phyloP scores from a whole-genome alignment of 2,329 filamentous ascomycete species.

The Colletotrichum sp. region DNA sequence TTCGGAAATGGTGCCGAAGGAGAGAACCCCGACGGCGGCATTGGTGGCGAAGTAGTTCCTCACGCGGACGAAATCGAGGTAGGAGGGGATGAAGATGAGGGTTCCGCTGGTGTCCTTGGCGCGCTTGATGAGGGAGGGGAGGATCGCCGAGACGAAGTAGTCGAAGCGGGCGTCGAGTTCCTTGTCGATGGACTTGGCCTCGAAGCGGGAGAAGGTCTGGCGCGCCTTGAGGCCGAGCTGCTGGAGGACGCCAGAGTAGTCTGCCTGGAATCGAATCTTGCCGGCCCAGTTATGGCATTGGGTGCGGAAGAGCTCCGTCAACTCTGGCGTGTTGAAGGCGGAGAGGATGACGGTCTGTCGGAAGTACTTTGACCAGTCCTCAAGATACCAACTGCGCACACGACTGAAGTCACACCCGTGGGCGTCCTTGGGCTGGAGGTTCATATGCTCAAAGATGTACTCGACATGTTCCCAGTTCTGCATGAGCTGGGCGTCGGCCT shows the following conservation, averaged over 20 bases:
- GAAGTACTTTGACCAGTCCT: constrained; percentile 78
- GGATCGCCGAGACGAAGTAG: constrained; percentile 83
- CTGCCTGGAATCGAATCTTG: constrained; percentile 73
- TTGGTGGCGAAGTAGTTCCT: constrained; percentile 89
- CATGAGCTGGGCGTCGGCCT: constrained; percentile 92
- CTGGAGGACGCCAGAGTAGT: constrained; percentile 75
- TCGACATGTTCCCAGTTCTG: constrained; percentile 98
- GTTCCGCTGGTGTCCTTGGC: constrained; percentile 71
- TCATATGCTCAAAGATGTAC: constrained; percentile 89
- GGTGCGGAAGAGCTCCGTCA: constrained; percentile 78
- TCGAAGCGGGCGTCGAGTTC: constrained; percentile 91
- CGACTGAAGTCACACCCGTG: constrained; percentile 95
- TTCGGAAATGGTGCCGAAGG: constrained; percentile 87
- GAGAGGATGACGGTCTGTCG: constrained; percentile 86
- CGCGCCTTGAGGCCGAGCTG: constrained; percentile 74
- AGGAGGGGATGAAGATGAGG: constrained; percentile 88
- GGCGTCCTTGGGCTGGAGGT: constrained; percentile 85
- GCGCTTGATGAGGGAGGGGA: constrained; percentile 76
- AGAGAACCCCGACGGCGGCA: constrained; percentile 53
- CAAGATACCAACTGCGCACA: constrained; percentile 91
- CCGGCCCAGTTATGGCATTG: constrained; percentile 84
- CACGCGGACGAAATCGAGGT: constrained; percentile 92
- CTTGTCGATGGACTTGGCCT: constrained; percentile 68
- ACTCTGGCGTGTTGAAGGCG: constrained; percentile 86
- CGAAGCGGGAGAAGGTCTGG: constrained; percentile 91